A percentile compares a stretch with the other conserved stretches of the same genome.
Evolutionary conservation across 306 rosid genomes (phyloP).

Genomic region (Begonia loranthoides): DNA sequence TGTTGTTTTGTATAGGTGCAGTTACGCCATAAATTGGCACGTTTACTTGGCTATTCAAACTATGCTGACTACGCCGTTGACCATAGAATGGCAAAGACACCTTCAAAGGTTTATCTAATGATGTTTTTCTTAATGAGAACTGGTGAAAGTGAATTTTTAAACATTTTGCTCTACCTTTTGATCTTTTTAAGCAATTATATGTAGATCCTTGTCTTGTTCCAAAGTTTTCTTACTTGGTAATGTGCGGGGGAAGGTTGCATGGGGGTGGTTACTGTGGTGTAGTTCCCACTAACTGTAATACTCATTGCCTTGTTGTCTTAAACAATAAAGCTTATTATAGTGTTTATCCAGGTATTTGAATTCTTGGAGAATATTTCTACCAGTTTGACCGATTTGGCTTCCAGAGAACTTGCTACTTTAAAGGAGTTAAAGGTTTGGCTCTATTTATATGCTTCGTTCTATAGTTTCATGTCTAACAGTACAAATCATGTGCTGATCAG

Average conservation of each 20-base stretch:
- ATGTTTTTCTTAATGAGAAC: background rate
- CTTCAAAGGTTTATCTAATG: constrained; percentile 54
- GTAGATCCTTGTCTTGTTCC: no score
- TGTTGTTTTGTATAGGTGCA: constrained; percentile 51
- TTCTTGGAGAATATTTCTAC: constrained; percentile 74
- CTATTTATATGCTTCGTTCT: background rate
- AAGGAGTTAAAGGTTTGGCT: constrained; percentile 61
- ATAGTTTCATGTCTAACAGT: constrained; percentile 18
- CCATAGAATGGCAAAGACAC: constrained; percentile 90
- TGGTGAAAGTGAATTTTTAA: no score
- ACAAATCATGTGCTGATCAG: constrained; percentile 36
- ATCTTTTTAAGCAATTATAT: no score
- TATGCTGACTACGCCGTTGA: constrained; percentile 75
- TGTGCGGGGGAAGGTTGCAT: no score
- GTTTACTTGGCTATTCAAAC: constrained; percentile 76
- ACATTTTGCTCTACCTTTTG: no score
- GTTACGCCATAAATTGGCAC: constrained; percentile 79
- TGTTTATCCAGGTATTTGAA: constrained; percentile 62
- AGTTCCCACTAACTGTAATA: no score
- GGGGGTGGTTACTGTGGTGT: no score
- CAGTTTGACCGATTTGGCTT: constrained; percentile 54
- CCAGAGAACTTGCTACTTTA: constrained; percentile 54
- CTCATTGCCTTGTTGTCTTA: no score
- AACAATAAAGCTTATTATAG: background rate
- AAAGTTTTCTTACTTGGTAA: no score